phyloP scores from a whole-genome alignment of 306 rosid genomes.

The Corylus avellana region DNA sequence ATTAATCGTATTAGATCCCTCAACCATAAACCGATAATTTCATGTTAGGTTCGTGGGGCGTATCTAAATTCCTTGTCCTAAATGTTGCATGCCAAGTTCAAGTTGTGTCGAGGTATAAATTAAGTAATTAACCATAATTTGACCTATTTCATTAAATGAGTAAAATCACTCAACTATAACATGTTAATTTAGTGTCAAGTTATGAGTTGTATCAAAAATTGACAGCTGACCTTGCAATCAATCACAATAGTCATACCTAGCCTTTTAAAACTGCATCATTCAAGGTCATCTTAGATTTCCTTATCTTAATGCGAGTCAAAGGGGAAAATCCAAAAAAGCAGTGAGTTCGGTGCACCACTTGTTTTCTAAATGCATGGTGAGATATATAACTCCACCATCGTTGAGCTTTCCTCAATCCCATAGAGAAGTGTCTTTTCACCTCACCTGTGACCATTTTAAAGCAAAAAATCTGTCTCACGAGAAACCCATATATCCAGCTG shows the following conservation, averaged over 20 bases:
- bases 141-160: too few relatives aligned
- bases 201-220: too few relatives aligned
- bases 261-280: background rate
- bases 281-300: background rate
- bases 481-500: slow-evolving; percentile 54
- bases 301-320: background rate
- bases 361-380: background rate
- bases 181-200: too few relatives aligned
- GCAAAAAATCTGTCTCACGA: slow-evolving; percentile 47
- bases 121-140: too few relatives aligned
- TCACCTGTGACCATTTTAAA: slow-evolving; percentile 50
- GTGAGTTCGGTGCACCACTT: background rate
- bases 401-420: slow-evolving; percentile 1
- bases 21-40: too few relatives aligned
- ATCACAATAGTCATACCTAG: background rate
- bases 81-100: too few relatives aligned
- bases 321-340: background rate
- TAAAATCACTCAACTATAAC: too few relatives aligned
- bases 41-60: too few relatives aligned
- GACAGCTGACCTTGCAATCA: background rate
- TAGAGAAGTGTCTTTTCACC: slow-evolving; percentile 31
- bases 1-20: too few relatives aligned
- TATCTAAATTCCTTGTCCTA: too few relatives aligned
- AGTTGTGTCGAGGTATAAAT: too few relatives aligned
- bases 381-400: background rate